Base-by-base conservation (phyloP, 352 stramenopile species). In the Pythium apleroticum region DNA sequence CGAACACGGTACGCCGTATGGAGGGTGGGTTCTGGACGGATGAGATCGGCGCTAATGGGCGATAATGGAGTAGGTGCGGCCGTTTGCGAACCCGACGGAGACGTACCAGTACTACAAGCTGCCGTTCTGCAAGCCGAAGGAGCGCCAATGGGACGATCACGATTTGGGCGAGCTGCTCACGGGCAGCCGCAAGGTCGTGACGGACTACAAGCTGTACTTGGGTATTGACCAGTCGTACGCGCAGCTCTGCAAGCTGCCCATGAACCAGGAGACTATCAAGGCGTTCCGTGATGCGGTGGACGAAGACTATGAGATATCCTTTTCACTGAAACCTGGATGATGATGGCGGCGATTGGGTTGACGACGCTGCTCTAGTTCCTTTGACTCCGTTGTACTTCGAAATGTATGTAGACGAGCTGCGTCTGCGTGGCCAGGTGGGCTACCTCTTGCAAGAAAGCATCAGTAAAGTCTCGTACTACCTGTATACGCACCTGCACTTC, bases 91-190 rank as follows among this genome's bases (percentile, higher is more conserved):
- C 78, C 97, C 96, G 22, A 98, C 92, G 3, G 97, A 99, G 75
- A 99, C 96, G 54, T 99, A 99, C 75, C 89, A 97, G 72, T 99
- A 99, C 80, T 99, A 99, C 79, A 98, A 93, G 52, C 80, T 99
- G 45, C 97, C 97, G 27, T 99, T 97, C 82, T 99, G 97, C 73
- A 88, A 93, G 60, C 80, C 81, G 10, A 89, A 88, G 55, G 82
- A 93, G 66, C 74, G 77, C 27, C 80, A 96, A 63, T 90, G 82
- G 68, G 91, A 98, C 66, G 90, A 95, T 27, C 89, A 98, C 65
- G 81, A 93, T 39, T 76, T 98, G 20, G 96, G 97, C 28, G 96
- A 99, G 81, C 84, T 97, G 57, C 95, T 99, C 57, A 96, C 89
- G 1, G 97, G 97, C 35, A 97, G 98, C 77, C 86, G 97, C 68